phyloP scores from a whole-genome alignment of 352 stramenopile species.

The Phytophthora fragariae region DNA sequence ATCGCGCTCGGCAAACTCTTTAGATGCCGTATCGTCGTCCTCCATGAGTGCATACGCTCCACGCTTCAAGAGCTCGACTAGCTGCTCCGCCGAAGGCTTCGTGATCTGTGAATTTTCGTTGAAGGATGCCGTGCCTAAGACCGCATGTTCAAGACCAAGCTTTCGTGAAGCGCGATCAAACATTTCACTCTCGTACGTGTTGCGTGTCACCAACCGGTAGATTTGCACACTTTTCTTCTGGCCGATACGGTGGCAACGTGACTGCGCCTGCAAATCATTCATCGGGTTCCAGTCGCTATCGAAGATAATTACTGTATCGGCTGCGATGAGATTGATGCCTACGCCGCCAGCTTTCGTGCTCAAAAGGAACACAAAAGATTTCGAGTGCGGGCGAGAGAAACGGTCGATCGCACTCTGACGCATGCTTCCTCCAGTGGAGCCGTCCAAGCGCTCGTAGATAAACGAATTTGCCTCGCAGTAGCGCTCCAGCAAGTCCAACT shows the following conservation, averaged over 20 bases:
- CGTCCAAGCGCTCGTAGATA: constrained; percentile 91
- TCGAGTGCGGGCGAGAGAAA: constrained; percentile 95
- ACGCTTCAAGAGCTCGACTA: constrained; percentile 98
- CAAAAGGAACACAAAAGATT: constrained; percentile 99
- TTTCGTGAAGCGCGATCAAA: constrained; percentile 98
- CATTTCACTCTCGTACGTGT: constrained; percentile 99
- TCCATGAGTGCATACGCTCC: constrained; percentile 99
- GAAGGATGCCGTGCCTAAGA: constrained; percentile 96
- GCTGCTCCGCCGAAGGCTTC: constrained; percentile 90
- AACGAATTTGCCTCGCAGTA: constrained; percentile 93
- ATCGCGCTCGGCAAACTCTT: constrained; percentile 94
- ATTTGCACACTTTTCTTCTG: constrained; percentile 99
- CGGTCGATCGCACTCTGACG: constrained; percentile 96
- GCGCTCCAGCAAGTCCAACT: constrained; percentile 94
- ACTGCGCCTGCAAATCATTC: constrained; percentile 89
- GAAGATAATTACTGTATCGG: constrained; percentile 99
- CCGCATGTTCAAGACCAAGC: constrained; percentile 98
- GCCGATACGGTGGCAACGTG: constrained; percentile 97
- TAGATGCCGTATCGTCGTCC: constrained; percentile 94
- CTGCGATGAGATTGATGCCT: constrained; percentile 98
- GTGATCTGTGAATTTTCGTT: constrained; percentile 90
- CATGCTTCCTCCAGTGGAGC: constrained; percentile 87
- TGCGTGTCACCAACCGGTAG: constrained; percentile 97
- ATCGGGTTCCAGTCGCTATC: constrained; percentile 99
- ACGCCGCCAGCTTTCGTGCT: constrained; percentile 98